Conservation (phyloP, 352 stramenopile genomes). For the Phytophthora megakarya region DNA sequence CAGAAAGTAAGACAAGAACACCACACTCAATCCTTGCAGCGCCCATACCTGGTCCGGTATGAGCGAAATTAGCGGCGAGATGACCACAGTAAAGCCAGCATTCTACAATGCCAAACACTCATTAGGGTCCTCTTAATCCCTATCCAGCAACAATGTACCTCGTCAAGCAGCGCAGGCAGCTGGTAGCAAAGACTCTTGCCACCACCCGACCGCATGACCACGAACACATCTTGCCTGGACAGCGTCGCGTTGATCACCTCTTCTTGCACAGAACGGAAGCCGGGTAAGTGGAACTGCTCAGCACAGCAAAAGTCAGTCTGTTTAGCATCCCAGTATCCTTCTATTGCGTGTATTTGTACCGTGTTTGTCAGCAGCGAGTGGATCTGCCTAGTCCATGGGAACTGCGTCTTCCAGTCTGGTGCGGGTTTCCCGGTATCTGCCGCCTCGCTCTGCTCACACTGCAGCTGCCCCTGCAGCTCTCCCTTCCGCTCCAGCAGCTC, state of each 20-base stretch:
- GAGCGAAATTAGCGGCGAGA: slow-evolving; percentile 93
- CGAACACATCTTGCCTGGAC: slow-evolving; percentile 87
- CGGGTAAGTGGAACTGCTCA: slow-evolving; percentile 72
- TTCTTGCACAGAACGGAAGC: slow-evolving; percentile 91
- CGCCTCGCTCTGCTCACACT: slow-evolving; percentile 1
- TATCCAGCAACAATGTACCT: slow-evolving; percentile 36
- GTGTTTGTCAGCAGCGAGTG: slow-evolving; percentile 36
- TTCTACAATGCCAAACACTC: slow-evolving; percentile 32
- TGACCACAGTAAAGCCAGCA: slow-evolving; percentile 86
- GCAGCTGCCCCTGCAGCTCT: slow-evolving; percentile 46
- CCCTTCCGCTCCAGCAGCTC: slow-evolving; percentile 55
- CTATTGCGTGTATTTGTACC: slow-evolving; percentile 6
- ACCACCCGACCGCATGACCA: slow-evolving; percentile 92
- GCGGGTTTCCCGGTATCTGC: background rate
- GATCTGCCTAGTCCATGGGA: slow-evolving; percentile 50
- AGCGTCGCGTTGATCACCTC: slow-evolving; percentile 93
- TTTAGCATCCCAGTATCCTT: background rate
- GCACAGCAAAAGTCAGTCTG: background rate
- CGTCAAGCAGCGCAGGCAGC: slow-evolving; percentile 75
- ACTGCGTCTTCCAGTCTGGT: slow-evolving; percentile 45
- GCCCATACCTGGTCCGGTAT: slow-evolving; percentile 91
- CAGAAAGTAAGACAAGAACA: background rate
- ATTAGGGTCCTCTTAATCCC: background rate
- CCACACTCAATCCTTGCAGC: background rate
- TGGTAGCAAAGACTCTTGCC: slow-evolving; percentile 92